Percentiles rank a stretch among this genome's conserved stretches.
phyloP scores from a whole-genome alignment of 352 stramenopile genomes.

The Phytophthora meadii region DNA sequence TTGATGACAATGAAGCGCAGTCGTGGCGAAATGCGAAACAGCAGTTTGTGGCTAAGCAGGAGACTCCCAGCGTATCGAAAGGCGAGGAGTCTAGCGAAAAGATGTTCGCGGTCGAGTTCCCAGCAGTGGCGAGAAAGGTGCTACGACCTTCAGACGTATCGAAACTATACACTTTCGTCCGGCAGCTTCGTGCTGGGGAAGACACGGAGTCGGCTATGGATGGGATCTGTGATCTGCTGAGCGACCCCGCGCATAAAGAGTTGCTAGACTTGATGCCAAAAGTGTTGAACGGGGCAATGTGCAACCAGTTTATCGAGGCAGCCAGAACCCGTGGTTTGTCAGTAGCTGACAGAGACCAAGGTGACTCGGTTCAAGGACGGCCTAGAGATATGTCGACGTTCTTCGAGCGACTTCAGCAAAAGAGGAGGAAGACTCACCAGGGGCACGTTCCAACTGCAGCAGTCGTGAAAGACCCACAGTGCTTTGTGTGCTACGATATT shows the following conservation, averaged over 20 bases:
- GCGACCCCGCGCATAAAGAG: constrained; percentile 48
- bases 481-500: constrained; percentile 87
- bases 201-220: constrained; percentile 51
- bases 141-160: constrained; percentile 55
- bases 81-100: constrained; percentile 20
- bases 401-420: constrained; percentile 75
- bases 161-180: constrained; percentile 68
- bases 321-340: constrained; percentile 48
- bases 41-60: constrained; percentile 34
- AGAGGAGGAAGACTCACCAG: constrained; percentile 58
- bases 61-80: constrained; percentile 4
- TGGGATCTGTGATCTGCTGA: constrained; percentile 64
- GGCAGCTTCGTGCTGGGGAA: constrained; percentile 50
- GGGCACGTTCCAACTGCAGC: constrained; percentile 43
- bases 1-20: constrained; percentile 29
- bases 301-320: constrained; percentile 52
- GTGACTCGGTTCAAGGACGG: constrained; percentile 6
- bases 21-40: constrained; percentile 46
- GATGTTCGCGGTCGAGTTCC: constrained; percentile 48
- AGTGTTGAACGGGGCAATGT: constrained; percentile 57
- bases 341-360: constrained; percentile 5
- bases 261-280: constrained; percentile 72
- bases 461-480: constrained; percentile 81
- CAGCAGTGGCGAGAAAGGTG: constrained; percentile 57
- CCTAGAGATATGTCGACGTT: constrained; percentile 48